Conservation (phyloP, 495 filamentous ascomycete species). For the Penicillium roqueforti region DNA sequence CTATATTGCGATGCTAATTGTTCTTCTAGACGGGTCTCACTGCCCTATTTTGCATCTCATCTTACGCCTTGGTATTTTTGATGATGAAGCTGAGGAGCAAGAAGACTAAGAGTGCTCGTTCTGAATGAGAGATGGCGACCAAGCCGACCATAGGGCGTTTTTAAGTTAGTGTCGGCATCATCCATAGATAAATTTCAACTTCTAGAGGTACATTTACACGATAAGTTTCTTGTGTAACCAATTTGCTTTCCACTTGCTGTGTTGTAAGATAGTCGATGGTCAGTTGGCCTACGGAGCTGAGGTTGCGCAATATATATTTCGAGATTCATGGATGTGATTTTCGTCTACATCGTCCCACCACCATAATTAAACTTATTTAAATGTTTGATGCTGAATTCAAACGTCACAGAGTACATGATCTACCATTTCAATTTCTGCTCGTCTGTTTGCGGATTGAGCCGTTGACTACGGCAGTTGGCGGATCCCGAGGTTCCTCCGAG, state of each 20-base stretch:
- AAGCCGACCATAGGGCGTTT: neutral
- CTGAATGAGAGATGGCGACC: slow-evolving; percentile 12
- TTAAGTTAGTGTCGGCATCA: neutral
- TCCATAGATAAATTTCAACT: neutral
- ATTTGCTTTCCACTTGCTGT: no score
- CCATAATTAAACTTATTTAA: no score
- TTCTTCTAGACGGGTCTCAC: slow-evolving; percentile 35
- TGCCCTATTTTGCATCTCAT: slow-evolving; percentile 39
- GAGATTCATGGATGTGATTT: no score
- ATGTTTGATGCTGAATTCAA: neutral
- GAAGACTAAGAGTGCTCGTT: slow-evolving; percentile 39
- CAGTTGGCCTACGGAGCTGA: no score
- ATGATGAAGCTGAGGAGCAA: slow-evolving; percentile 47
- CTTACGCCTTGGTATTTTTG: slow-evolving; percentile 36
- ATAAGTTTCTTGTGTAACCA: no score
- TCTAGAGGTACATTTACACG: neutral
- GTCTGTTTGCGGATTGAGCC: neutral
- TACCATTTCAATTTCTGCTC: neutral
- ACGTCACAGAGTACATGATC: neutral
- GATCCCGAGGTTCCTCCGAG: neutral
- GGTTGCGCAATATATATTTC: no score
- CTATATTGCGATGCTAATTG: slow-evolving; percentile 8
- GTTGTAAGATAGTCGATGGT: no score
- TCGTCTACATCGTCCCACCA: no score
- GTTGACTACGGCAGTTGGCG: neutral